phyloP scores from a whole-genome alignment of 768 basidiomycete genomes.

The Suillus fuscotomentosus region DNA sequence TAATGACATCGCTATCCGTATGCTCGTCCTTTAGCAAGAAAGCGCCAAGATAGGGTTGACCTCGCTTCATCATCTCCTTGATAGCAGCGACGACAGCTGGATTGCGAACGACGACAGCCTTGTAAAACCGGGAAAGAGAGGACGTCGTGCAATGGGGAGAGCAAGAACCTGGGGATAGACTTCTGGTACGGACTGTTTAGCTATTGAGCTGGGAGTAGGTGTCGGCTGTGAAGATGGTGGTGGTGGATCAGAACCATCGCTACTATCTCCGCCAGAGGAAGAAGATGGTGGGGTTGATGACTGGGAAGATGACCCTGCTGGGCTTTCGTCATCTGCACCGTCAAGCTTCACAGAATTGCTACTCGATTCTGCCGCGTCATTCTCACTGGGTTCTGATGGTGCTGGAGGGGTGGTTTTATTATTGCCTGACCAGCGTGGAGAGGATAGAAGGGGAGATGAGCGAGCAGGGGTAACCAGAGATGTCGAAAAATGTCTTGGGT shows the following conservation, averaged over 20 bases:
- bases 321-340: slow-evolving; percentile 29
- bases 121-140: slow-evolving; percentile 97
- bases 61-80: slow-evolving; percentile 95
- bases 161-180: slow-evolving; percentile 92
- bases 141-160: slow-evolving; percentile 91
- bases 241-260: slow-evolving; percentile 38
- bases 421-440: slow-evolving; percentile 41
- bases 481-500: slow-evolving; percentile 26
- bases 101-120: slow-evolving; percentile 92
- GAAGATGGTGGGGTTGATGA: slow-evolving; percentile 37
- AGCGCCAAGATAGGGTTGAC: slow-evolving; percentile 95
- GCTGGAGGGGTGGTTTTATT: slow-evolving; percentile 31
- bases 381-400: slow-evolving; percentile 16
- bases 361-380: slow-evolving; percentile 24
- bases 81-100: slow-evolving; percentile 90
- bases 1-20: slow-evolving; percentile 89
- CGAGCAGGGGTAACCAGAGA: slow-evolving; percentile 23
- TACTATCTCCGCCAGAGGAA: slow-evolving; percentile 38
- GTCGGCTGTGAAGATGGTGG: slow-evolving; percentile 38
- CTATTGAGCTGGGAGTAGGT: slow-evolving; percentile 53
- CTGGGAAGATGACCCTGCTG: slow-evolving; percentile 30
- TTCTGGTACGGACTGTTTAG: slow-evolving; percentile 87
- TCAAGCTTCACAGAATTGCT: slow-evolving; percentile 20
- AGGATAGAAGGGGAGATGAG: slow-evolving; percentile 29
- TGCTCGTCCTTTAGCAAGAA: slow-evolving; percentile 95